Evolutionary conservation across 805 yeast genomes (phyloP).

Genomic region (Saturnispora zaruensis): DNA sequence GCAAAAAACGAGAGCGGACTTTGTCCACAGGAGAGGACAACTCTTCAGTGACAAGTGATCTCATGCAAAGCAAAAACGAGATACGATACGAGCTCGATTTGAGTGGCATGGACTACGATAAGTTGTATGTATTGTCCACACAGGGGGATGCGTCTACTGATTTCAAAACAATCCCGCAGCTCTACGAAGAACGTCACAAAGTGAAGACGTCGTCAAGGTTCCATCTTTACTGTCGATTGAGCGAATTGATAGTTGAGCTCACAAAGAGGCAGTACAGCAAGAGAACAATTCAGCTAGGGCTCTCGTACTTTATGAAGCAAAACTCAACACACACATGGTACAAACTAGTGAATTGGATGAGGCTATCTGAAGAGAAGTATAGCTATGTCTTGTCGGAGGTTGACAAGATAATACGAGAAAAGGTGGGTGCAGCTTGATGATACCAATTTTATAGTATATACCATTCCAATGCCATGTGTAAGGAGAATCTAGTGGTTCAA

Average conservation of each 20-base stretch:
- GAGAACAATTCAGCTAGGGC: not conserved
- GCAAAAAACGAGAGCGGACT: not conserved
- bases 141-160: not conserved
- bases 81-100: not conserved
- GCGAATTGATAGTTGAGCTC: not conserved
- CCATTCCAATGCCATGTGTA: not conserved
- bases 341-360: conserved; percentile 3
- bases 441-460: not conserved
- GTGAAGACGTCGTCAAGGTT: conserved; percentile 1
- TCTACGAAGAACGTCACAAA: not conserved
- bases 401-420: not conserved
- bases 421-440: not conserved
- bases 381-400: not conserved
- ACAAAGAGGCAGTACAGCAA: not conserved
- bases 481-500: not conserved
- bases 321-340: conserved; percentile 3
- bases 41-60: not conserved
- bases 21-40: not conserved
- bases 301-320: not conserved
- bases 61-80: not conserved
- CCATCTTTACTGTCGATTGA: not conserved
- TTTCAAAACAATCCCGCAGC: not conserved
- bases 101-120: conserved; percentile 1
- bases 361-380: conserved; percentile 2
- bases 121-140: not conserved